Base-by-base conservation (phyloP, 805 yeast genomes). In the Candida sphagnicola region DNA sequence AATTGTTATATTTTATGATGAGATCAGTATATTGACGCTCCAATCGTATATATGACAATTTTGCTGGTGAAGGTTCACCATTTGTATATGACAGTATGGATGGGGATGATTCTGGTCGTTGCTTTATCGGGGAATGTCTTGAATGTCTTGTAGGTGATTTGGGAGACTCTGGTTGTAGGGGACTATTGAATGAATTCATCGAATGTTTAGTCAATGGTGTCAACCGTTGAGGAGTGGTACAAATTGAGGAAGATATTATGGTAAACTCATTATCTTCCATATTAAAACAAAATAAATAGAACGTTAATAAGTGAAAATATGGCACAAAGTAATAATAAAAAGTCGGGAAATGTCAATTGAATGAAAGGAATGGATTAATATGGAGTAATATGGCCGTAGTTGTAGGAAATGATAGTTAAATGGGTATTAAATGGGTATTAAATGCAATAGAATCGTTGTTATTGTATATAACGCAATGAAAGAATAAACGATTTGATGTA, bases 1-100 rank as follows among this genome's bases (percentile, higher is more conserved):
- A 29, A 19, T 48, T 40, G 25, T 56, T 54, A 37, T 57, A 52
- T 32, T 54, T 51, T 23, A 64, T 47, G 15, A 64, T 37, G 5
- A 62, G 44, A 29, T 66, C 72, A 8, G 63, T 56, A 44, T 63
- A 62, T 35, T 51, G 53, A 24, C 54, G 41, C 31, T 45, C 45
- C 12, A 42, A 34, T 10, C 17, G 6, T 13, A 16, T 34, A 31
- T 29, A 35, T 5, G 18, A n/a, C 26, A 18, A 19, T 18, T 31
- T 16, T 10, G 21, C 16, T 8, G 15, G 21, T 6, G 35, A 31
- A 6, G 35, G 18, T 6, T 13, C 15, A 18, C 5, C 6, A 15
- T 13, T 31, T 17, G 35, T 17, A n/a, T 6, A 5, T 11, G 26
- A 18, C 6, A 12, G 16, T 14, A 17, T 31, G 6, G 35, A 8